Percentiles rank a stretch among this genome's conserved stretches.
phyloP scores from a whole-genome alignment of 2,329 filamentous ascomycete genomes.

The Xylaria sp. region DNA sequence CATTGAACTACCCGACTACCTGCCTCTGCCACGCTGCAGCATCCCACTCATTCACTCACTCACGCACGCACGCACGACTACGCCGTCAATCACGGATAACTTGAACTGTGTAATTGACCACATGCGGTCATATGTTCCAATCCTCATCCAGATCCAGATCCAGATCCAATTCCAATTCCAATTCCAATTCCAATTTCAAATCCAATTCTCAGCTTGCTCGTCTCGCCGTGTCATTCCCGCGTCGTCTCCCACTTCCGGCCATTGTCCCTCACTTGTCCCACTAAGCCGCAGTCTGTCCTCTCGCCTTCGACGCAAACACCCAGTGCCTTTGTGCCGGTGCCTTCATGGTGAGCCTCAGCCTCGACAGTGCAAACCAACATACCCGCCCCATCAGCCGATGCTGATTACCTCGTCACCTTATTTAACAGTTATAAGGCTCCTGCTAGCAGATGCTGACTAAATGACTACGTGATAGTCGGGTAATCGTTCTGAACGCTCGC shows the following conservation, averaged over 20 bases:
- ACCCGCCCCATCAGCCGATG: neutral
- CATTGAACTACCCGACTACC: neutral
- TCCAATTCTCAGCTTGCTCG: neutral
- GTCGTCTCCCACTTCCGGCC: too few relatives aligned
- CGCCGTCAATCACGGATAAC: neutral
- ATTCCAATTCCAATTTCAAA: neutral
- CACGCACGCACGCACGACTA: neutral
- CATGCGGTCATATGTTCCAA: too few relatives aligned
- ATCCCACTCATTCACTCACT: neutral
- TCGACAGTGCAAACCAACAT: neutral
- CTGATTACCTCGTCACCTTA: neutral
- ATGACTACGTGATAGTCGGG: conserved; percentile 33
- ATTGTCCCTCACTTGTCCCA: neutral
- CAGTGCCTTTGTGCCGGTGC: neutral
- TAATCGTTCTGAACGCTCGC: conserved; percentile 32
- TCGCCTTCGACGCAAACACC: neutral
- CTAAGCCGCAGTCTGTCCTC: neutral
- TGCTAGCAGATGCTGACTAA: conserved; percentile 9
- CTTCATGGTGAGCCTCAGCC: neutral
- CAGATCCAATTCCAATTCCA: neutral
- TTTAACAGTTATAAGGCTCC: neutral
- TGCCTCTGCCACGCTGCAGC: neutral
- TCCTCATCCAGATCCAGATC: neutral
- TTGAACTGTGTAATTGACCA: neutral
- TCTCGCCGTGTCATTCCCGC: too few relatives aligned